Percentiles rank a stretch among this genome's conserved stretches.
These are phyloP conservation scores for Tillandsia fasciculata DNA, from an alignment of 176 grass and related monocot species.

Conservation along the genomic window DNA sequence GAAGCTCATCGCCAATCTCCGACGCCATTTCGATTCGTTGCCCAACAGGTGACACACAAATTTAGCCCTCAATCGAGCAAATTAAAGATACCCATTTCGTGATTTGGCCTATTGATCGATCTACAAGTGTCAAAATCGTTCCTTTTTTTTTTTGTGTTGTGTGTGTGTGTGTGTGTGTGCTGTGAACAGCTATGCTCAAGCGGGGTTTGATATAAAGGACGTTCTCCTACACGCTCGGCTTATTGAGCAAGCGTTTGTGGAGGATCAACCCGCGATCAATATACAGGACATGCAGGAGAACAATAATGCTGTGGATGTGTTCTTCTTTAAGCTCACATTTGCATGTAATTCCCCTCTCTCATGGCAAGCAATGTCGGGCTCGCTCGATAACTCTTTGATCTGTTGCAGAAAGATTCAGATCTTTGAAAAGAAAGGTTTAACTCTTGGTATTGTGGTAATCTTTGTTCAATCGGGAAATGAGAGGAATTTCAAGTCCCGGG, in stretches of 20 bases:
- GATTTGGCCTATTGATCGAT: neutral
- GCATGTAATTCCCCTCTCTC: constrained; percentile 67
- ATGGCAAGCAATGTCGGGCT: constrained; percentile 82
- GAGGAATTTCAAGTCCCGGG: constrained; percentile 51
- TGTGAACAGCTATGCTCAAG: constrained; percentile 73
- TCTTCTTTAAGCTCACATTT: constrained; percentile 68
- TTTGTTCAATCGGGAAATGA: constrained; percentile 68
- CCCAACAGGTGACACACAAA: constrained; percentile 57
- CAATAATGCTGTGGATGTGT: constrained; percentile 31
- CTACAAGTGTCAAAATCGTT: constrained; percentile 5
- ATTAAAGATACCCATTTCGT: neutral
- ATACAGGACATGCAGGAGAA: constrained; percentile 66
- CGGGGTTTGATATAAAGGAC: constrained; percentile 96
- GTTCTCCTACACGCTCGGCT: constrained; percentile 76
- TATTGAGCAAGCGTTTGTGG: constrained; percentile 60
- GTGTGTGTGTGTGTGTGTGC: neutral
- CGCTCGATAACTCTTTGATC: constrained; percentile 61
- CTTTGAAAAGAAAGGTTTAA: constrained; percentile 95
- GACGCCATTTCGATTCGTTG: constrained; percentile 89
- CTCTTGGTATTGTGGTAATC: constrained; percentile 75
- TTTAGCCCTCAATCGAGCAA: constrained; percentile 1
- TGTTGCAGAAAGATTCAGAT: constrained; percentile 97
- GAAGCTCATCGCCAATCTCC: constrained; percentile 74
- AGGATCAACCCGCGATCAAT: constrained; percentile 58
- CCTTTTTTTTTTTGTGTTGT: constrained; percentile 11